These are phyloP conservation scores for Mucor irregularis DNA, from an alignment of 371 early-diverging fungal genomes.

Conservation along the genomic window DNA sequence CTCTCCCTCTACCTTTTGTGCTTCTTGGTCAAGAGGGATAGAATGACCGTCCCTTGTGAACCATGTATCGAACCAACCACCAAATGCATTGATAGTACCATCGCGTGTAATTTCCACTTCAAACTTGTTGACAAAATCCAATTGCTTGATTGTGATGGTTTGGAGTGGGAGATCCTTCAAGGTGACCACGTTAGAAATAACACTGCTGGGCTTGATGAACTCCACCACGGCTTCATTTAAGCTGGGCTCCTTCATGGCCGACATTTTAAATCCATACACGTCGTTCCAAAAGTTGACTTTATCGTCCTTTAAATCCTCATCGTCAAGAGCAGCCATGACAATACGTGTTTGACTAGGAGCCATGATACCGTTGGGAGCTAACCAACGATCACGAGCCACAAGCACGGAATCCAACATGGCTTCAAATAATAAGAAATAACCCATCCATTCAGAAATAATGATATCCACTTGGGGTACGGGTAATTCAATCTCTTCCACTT, in stretches of 20 bases:
- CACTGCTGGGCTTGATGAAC: slow-evolving; percentile 66
- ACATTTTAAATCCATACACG: slow-evolving; percentile 89
- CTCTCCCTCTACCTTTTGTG: slow-evolving; percentile 39
- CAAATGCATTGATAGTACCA: slow-evolving; percentile 73
- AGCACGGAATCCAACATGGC: slow-evolving; percentile 90
- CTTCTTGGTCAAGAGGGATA: slow-evolving; percentile 39
- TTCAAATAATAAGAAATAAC: slow-evolving; percentile 86
- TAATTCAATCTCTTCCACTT: slow-evolving; percentile 81
- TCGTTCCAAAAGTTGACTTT: slow-evolving; percentile 84
- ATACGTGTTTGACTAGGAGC: slow-evolving; percentile 83
- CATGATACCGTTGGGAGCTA: slow-evolving; percentile 68
- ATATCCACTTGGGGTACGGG: slow-evolving; percentile 84
- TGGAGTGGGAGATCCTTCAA: slow-evolving; percentile 73
- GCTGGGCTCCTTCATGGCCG: slow-evolving; percentile 72
- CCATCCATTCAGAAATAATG: slow-evolving; percentile 94
- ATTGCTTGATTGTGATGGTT: slow-evolving; percentile 49
- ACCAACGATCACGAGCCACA: slow-evolving; percentile 80
- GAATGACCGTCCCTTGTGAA: slow-evolving; percentile 70
- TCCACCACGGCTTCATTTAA: slow-evolving; percentile 63
- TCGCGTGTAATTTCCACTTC: slow-evolving; percentile 56
- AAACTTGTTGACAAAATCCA: slow-evolving; percentile 64
- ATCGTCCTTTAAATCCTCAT: slow-evolving; percentile 77
- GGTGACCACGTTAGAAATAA: slow-evolving; percentile 65
- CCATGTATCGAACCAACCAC: slow-evolving; percentile 85
- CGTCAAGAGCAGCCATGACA: slow-evolving; percentile 74